Base-by-base conservation (phyloP, 2,329 filamentous ascomycete species). In the Nemania sp. region DNA sequence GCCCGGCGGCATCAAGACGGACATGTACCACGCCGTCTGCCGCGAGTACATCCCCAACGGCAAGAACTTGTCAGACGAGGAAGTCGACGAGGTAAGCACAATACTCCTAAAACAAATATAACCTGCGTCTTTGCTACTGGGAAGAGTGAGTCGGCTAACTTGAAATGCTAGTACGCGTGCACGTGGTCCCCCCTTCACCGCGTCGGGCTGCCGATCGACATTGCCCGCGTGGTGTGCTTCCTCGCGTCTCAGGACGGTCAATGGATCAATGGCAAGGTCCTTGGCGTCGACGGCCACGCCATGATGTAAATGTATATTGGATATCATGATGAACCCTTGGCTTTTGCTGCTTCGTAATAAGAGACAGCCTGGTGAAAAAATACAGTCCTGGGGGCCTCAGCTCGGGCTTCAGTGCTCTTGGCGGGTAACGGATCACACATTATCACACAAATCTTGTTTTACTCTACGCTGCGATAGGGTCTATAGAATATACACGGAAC, bases 11-110 rank as follows among this genome's bases (percentile, higher is more conserved):
- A 87, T 87, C 74, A 87, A 87, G 78, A 87, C 83, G 13, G 86
- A 88, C 67, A 88, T 89, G 86, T 88, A 86, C 76, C 82, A 88
- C 75, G 81, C 81, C 56, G 85, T 87, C 46, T 87, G 85, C 78
- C 79, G 82, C 63, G 84, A 87, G 77, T 87, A 87, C 75, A 87
- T 87, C 67, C 85, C 85, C 60, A 77, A 75, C 63, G 85, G 85
- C 47, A 79, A 79, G 57, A 81, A 81, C 65, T 76, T 87, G 67
- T 77, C 68, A 69, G 80, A 87, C 72, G 83, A 86, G 64, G 78
- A 84, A 70, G 83, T 87, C 60, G 85, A 87, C 65, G 84, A 85
- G 79, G 72, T 73, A 74, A 57, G 20, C 37, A 5, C 18, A 20
- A 35, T 39, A 3, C 4, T n/a, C 29, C 17, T 12, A 5, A 29